Evolutionary conservation across 768 basidiomycete species (phyloP), one percentile per base, ranked within the genome.

Genomic region (Rhodotorula kratochvilovae): DNA sequence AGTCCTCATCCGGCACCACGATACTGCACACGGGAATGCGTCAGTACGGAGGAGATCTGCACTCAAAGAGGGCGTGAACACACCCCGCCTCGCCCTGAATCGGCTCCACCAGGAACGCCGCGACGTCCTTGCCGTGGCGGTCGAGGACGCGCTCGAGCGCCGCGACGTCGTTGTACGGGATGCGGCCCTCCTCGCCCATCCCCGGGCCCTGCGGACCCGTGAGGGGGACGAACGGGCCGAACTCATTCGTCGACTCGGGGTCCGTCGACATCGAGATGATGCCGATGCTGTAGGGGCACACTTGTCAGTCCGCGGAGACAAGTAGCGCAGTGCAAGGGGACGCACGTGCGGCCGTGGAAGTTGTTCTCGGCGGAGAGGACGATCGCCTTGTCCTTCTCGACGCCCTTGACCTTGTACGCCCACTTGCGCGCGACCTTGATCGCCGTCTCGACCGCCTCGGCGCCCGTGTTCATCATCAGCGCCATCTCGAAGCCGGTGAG

Each of bases 391-490:
- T 90, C 91, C 66, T 88, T 87, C 60, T 86, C 83, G 43, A 91
- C 88, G 53, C 86, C 88, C 83, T 92, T 98, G 82, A 75, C 70
- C 83, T 85, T 85, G 81, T 98, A 97, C 4, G 90, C 95, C 96
- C 96, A 98, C 83, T 97, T 97, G 76, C 96, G 83, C 0, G 96
- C 89, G 27, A 98, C 85, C 84, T 99, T 99, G 80, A 99, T 81
- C n/a, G 89, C 87, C 0, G 94, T 96, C 83, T 99, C 96, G 65
- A 98, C 96, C 15, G 96, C 96, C 79, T 99, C 96, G 1, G 93
- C 93, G 57, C 95, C 95, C 1, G 95, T 98, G 84, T 99, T 99
- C 93, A 98, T 96, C 33, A 95, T 94, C 16, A 98, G 84, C 3
- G 96, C 92, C 88, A 92, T 93, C 72, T 95, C 78, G 70, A 76